Base-by-base conservation (phyloP, 2,329 filamentous ascomycete genomes). In the Thielaviopsis punctulata region DNA sequence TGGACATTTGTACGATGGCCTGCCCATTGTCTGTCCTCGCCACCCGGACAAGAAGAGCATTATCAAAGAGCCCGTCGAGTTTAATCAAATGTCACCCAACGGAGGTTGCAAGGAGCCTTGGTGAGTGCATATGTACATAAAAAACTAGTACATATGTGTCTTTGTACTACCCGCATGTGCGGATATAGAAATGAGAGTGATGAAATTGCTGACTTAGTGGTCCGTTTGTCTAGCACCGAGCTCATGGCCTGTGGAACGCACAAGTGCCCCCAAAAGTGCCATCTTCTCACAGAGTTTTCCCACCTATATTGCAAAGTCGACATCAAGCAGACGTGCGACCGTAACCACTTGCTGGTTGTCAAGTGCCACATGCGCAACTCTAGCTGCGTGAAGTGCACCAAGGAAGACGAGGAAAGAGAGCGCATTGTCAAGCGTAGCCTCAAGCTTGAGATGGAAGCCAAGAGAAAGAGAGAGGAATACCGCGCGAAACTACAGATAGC, bases 31-130 rank as follows among this genome's bases (percentile, higher is more conserved):
- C 7, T 86, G 82, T 54, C 70, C 79, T 55, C 70, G 71, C 18
- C 82, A 86, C 58, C 74, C 74, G 0, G 62, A 74, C 0, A 69
- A 61, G 18, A 68, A 56, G 0, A 66, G 69, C 0, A 33, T 78
- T 0, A 58, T 87, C 0, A 15, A 22, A 24, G 43, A 27, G 4
- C 70, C 73, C 0, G 61, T 70, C 0, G 76, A 85, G 43, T 88
- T 88, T 59, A 73, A 79, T 2, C 60, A 55, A 0, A 63, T 73
- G 18, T 82, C 76, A 39, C 83, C 83, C 0, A 81, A 88, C 60
- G 84, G 84, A 4, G 84, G 84, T 0, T 88, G 84, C 56, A 66
- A 66, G 0, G 68, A 77, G 48, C 69, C 68, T 19, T 88, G 84
- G 55, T 56, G 50, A 22, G 55, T 4, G 4, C 13, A 15, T 36